These are phyloP conservation scores for Tylopilus felleus DNA, from an alignment of 768 basidiomycete genomes.

Conservation along the genomic window DNA sequence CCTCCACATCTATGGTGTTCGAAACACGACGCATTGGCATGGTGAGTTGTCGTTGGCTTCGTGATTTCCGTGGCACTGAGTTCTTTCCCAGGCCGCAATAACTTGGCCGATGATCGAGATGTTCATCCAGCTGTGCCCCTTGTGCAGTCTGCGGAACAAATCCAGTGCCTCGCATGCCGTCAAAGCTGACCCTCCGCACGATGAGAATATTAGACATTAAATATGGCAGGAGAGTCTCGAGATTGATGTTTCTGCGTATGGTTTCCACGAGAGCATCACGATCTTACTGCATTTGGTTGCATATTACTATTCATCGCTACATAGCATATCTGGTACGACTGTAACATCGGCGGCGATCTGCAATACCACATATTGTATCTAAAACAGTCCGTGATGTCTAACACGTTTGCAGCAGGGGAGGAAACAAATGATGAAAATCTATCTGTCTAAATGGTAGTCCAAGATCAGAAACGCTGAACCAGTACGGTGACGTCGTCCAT, in stretches of 20 bases:
- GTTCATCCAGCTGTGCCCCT: conserved; percentile 59
- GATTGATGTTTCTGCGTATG: background rate
- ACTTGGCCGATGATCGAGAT: conserved; percentile 76
- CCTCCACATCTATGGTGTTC: conserved; percentile 50
- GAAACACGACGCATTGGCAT: conserved; percentile 58
- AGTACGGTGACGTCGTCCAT: conserved; percentile 49
- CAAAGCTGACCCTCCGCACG: conserved; percentile 18
- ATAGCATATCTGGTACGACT: conserved; percentile 11
- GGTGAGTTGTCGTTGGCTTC: conserved; percentile 38
- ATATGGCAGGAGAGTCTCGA: background rate
- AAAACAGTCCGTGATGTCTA: background rate
- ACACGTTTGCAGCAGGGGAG: background rate
- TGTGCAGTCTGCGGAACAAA: conserved; percentile 45
- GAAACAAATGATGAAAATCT: background rate
- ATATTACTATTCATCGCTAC: conserved; percentile 12
- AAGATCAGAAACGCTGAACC: conserved; percentile 36
- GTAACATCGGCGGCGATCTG: conserved; percentile 5
- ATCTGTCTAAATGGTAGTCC: background rate
- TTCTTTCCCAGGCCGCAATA: conserved; percentile 49
- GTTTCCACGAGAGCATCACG: background rate
- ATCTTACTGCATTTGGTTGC: conserved; percentile 2
- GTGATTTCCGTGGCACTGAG: conserved; percentile 1
- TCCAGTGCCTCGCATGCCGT: conserved; percentile 18
- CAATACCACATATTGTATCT: conserved; percentile 14
- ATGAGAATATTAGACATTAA: conserved; percentile 24